phyloP scores from a whole-genome alignment of 192 early-diverging fungal genomes.

The Borealophlyctis nickersoniae region DNA sequence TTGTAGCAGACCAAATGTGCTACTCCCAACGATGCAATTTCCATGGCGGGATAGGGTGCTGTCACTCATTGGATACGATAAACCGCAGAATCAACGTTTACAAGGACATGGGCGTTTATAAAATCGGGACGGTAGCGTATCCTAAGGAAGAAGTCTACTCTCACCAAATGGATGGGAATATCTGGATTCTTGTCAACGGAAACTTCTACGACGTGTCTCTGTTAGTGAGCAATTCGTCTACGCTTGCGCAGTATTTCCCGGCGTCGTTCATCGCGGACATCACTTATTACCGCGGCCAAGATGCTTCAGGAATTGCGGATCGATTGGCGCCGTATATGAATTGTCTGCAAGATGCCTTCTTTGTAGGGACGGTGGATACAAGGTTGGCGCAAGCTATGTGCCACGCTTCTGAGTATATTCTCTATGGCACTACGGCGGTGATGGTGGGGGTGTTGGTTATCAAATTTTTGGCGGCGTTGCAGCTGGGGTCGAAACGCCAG shows the following conservation, averaged over 20 bases:
- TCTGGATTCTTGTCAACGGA: conserved; percentile 69
- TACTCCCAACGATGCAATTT: neutral
- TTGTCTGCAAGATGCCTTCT: conserved; percentile 83
- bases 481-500: conserved; percentile 71
- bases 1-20: neutral
- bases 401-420: conserved; percentile 81
- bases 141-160: conserved; percentile 49
- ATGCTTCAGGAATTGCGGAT: conserved; percentile 53
- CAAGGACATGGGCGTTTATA: conserved; percentile 21
- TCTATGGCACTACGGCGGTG: conserved; percentile 75
- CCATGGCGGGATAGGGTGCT: conserved; percentile 22
- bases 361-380: conserved; percentile 79
- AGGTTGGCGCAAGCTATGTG: conserved; percentile 62
- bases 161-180: conserved; percentile 54
- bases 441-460: conserved; percentile 83
- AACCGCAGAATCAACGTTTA: conserved; percentile 29
- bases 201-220: conserved; percentile 77
- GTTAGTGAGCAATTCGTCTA: conserved; percentile 29
- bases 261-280: conserved; percentile 56
- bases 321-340: conserved; percentile 65
- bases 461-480: conserved; percentile 95
- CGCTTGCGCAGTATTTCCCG: conserved; percentile 13
- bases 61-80: conserved; percentile 27
- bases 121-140: conserved; percentile 37
- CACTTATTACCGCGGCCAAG: conserved; percentile 25